These are phyloP conservation scores for Russula virescens DNA, from an alignment of 768 basidiomycete genomes.

Conservation along the genomic window DNA sequence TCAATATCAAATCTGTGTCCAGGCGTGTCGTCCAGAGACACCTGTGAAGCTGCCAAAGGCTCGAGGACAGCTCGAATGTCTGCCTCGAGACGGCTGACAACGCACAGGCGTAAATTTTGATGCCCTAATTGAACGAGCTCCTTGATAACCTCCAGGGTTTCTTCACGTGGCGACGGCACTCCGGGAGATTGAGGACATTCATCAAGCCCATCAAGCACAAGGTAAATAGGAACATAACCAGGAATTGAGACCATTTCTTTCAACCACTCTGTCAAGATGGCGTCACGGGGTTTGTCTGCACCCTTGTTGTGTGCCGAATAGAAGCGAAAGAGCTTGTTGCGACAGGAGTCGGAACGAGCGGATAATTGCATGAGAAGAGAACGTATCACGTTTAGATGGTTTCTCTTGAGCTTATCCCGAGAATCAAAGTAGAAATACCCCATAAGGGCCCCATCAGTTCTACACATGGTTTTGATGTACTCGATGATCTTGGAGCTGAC, in stretches of 20 bases:
- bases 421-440: constrained; percentile 2
- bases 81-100: background rate
- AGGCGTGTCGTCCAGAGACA: background rate
- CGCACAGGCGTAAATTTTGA: background rate
- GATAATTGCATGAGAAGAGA: constrained; percentile 5
- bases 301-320: background rate
- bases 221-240: background rate
- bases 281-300: background rate
- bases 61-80: background rate
- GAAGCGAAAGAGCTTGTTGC: background rate
- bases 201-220: background rate
- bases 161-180: background rate
- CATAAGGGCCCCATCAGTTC: background rate
- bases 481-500: constrained; percentile 6
- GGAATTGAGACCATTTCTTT: constrained; percentile 1
- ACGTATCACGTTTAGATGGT: background rate
- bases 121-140: background rate
- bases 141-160: background rate
- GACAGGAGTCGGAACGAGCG: background rate
- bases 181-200: background rate
- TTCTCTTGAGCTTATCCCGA: background rate
- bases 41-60: background rate
- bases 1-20: background rate
- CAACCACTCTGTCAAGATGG: background rate
- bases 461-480: background rate